Base-by-base conservation (phyloP, 1,139 yeast genomes). In the Pichia sorboxylosa region DNA sequence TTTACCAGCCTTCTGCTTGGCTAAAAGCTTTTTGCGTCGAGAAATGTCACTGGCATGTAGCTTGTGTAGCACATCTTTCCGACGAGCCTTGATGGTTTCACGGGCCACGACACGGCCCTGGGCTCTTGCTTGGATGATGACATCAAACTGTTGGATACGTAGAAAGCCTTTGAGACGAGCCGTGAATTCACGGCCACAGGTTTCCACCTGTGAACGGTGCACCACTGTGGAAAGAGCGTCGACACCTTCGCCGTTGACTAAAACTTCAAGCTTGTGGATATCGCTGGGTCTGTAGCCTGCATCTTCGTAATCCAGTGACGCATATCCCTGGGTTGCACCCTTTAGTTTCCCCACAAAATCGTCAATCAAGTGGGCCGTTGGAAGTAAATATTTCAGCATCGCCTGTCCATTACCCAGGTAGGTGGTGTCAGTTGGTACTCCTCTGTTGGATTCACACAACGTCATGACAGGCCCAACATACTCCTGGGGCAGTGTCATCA, bases 31-130 rank as follows among this genome's bases (percentile, higher is more conserved):
- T 63, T 85, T 85, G 44, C 94, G 67, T 57, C 98, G 67, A 1
- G 94, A 73, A 23, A 87, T 71, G 61, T 90, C 98, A 13, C 95
- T 81, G 0, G 98, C 98, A 56, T 90, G 97, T 42, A 90, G 62
- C 48, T 73, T 79, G 32, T 92, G 94, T 34, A 92, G 64, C 14
- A 90, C 98, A 55, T 90, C 98, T 56, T 90, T 90, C 42, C 96
- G 64, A 49, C 82, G 73, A 2, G 97, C 97, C 52, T 83, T 83
- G 43, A 90, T 82, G 0, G 97, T 87, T 51, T 90, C 95, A 41
- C 98, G 63, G 0, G 97, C 96, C 10, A 90, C 66, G 17, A 84
- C 75, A 48, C 79, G 77, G 46, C 73, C 74, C 36, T 77, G 80
- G n/a, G 92, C 90, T 44, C 71, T 69, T 3, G 97, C 96, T 52